Percentiles rank a stretch among this genome's conserved stretches.
Conservation (phyloP, 768 basidiomycete species). For the Termitomyces sp. region DNA sequence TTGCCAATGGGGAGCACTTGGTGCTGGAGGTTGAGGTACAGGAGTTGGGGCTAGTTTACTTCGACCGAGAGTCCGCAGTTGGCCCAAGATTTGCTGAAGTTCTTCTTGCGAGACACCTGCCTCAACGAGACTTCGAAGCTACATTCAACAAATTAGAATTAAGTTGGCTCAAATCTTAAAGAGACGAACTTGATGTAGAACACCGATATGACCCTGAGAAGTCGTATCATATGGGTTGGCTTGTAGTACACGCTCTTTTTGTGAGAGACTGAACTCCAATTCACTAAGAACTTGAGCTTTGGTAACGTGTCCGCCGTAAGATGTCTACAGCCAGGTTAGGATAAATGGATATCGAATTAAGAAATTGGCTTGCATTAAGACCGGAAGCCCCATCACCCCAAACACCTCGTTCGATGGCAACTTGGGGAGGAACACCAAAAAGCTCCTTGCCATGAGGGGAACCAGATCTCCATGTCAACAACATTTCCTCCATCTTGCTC, state of each 20-base stretch:
- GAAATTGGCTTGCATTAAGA: slow-evolving; percentile 29
- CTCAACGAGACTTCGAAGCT: slow-evolving; percentile 72
- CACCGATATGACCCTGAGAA: slow-evolving; percentile 66
- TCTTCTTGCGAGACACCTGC: slow-evolving; percentile 78
- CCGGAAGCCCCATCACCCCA: slow-evolving; percentile 57
- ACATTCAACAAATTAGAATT: neutral
- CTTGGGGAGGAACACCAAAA: slow-evolving; percentile 77
- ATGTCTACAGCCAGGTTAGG: slow-evolving; percentile 19
- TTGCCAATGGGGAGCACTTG: slow-evolving; percentile 17
- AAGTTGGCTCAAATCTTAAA: neutral
- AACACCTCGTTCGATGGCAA: slow-evolving; percentile 78
- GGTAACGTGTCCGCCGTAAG: slow-evolving; percentile 46
- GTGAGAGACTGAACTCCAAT: slow-evolving; percentile 73
- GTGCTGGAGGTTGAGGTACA: slow-evolving; percentile 14
- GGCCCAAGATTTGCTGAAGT: slow-evolving; percentile 66
- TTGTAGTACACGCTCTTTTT: slow-evolving; percentile 72
- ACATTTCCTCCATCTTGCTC: slow-evolving; percentile 97
- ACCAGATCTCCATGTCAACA: slow-evolving; percentile 90
- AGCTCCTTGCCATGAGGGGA: slow-evolving; percentile 76
- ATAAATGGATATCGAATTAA: slow-evolving; percentile 1
- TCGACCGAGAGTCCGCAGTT: slow-evolving; percentile 60
- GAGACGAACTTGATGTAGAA: slow-evolving; percentile 71
- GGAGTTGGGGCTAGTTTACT: slow-evolving; percentile 28
- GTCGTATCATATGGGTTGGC: slow-evolving; percentile 66
- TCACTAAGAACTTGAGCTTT: slow-evolving; percentile 80